phyloP scores from a whole-genome alignment of 2,329 filamentous ascomycete species.

The Rhynchosporium agropyri region DNA sequence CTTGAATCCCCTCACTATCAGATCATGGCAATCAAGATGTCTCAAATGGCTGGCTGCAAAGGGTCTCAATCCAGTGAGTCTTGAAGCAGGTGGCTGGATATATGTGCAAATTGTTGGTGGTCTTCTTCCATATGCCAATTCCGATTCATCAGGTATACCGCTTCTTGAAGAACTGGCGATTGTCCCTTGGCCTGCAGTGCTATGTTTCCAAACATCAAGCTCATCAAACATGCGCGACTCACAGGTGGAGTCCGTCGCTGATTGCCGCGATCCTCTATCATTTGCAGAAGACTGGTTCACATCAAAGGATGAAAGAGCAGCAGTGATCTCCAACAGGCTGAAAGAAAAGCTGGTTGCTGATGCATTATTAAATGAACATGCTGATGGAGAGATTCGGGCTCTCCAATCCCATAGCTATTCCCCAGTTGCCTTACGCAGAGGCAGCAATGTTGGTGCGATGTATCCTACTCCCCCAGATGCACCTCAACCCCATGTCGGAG shows the following conservation, averaged over 20 bases:
- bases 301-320: slow-evolving; percentile 46
- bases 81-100: slow-evolving; percentile 42
- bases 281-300: slow-evolving; percentile 45
- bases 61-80: slow-evolving; percentile 34
- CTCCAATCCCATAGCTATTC: slow-evolving; percentile 54
- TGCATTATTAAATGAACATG: slow-evolving; percentile 46
- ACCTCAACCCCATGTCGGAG: slow-evolving; percentile 55
- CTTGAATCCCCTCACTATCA: slow-evolving; percentile 33
- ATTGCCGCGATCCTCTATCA: slow-evolving; percentile 41
- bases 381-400: slow-evolving; percentile 47
- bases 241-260: slow-evolving; percentile 12
- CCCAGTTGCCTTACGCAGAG: slow-evolving; percentile 53
- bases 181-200: slow-evolving; percentile 41
- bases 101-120: slow-evolving; percentile 39
- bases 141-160: slow-evolving; percentile 33
- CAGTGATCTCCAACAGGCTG: slow-evolving; percentile 51
- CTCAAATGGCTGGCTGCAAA: slow-evolving; percentile 42
- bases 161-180: slow-evolving; percentile 36
- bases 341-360: slow-evolving; percentile 51
- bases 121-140: slow-evolving; percentile 32
- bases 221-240: slow-evolving; percentile 23
- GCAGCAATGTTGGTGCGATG: slow-evolving; percentile 57
- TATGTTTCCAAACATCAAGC: slow-evolving; percentile 40
- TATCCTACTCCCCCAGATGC: slow-evolving; percentile 75
- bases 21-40: slow-evolving; percentile 40